Conservation (phyloP, 2,329 filamentous ascomycete genomes). For the Coleophoma eucalyptorum region DNA sequence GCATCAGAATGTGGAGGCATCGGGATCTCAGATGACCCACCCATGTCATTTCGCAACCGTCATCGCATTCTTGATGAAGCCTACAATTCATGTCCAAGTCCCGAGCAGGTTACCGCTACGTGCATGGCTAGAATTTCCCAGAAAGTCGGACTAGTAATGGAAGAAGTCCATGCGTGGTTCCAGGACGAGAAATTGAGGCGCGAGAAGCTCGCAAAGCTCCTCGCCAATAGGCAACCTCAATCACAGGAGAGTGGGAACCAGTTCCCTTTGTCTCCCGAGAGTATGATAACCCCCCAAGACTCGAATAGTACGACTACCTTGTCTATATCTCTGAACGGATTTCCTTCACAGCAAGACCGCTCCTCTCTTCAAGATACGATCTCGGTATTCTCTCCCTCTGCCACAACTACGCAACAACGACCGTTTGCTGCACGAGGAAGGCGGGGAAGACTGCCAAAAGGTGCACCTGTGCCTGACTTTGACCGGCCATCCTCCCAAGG, state of each 20-base stretch:
- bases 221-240: background rate
- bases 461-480: background rate
- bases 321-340: too few species aligned
- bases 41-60: slow-evolving; percentile 10
- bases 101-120: slow-evolving; percentile 4
- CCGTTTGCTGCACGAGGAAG: background rate
- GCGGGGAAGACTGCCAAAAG: slow-evolving; percentile 4
- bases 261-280: slow-evolving; percentile 5
- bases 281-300: slow-evolving; percentile 1
- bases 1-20: background rate
- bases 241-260: background rate
- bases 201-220: slow-evolving; percentile 4
- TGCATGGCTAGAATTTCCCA: slow-evolving; percentile 2
- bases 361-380: background rate
- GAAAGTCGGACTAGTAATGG: slow-evolving; percentile 6
- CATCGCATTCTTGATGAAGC: slow-evolving; percentile 7
- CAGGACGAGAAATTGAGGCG: slow-evolving; percentile 7
- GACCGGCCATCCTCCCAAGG: slow-evolving; percentile 1
- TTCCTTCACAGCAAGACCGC: too few species aligned
- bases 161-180: slow-evolving; percentile 10
- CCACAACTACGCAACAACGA: background rate
- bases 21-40: background rate
- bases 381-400: background rate
- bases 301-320: background rate
- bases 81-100: slow-evolving; percentile 6